Conservation (phyloP, 805 yeast genomes). For the Sungouiella thailandica region DNA sequence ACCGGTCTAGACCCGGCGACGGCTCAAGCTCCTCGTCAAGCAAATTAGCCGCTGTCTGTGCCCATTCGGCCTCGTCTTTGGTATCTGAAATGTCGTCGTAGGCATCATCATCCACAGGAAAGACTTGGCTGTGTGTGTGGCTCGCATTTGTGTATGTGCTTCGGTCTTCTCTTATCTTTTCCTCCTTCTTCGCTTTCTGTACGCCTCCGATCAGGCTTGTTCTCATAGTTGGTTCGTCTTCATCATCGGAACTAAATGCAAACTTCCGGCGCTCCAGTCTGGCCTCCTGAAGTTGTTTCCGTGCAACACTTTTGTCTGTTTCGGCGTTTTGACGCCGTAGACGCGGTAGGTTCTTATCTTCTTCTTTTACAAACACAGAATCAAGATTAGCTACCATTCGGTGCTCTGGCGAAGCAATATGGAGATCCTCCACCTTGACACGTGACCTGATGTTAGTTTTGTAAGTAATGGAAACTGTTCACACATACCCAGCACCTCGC, state of each 20-base stretch:
- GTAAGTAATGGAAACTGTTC: no score
- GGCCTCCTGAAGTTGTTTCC: slow-evolving; percentile 1
- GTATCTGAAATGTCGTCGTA: no score
- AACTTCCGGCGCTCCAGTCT: slow-evolving; percentile 5
- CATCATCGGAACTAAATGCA: slow-evolving; percentile 13
- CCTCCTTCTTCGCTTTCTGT: no score
- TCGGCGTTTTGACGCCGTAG: slow-evolving; percentile 2
- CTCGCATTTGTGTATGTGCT: no score
- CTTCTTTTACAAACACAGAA: slow-evolving; percentile 22
- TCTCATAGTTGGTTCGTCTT: slow-evolving; percentile 6
- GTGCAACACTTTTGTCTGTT: neutral
- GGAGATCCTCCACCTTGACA: neutral
- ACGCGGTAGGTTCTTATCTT: slow-evolving; percentile 17
- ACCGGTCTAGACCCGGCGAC: neutral
- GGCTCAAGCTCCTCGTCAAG: no score
- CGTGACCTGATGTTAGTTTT: no score
- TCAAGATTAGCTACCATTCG: slow-evolving; percentile 12
- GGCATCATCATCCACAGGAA: no score
- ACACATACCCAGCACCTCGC: slow-evolving; percentile 41
- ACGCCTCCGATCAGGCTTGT: no score
- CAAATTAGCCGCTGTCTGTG: no score
- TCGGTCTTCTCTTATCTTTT: no score
- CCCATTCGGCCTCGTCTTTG: neutral
- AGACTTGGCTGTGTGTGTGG: no score
- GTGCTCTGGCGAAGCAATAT: slow-evolving; percentile 5